Conservation (phyloP, 176 grass and related monocot species). For the Ananas comosus region DNA sequence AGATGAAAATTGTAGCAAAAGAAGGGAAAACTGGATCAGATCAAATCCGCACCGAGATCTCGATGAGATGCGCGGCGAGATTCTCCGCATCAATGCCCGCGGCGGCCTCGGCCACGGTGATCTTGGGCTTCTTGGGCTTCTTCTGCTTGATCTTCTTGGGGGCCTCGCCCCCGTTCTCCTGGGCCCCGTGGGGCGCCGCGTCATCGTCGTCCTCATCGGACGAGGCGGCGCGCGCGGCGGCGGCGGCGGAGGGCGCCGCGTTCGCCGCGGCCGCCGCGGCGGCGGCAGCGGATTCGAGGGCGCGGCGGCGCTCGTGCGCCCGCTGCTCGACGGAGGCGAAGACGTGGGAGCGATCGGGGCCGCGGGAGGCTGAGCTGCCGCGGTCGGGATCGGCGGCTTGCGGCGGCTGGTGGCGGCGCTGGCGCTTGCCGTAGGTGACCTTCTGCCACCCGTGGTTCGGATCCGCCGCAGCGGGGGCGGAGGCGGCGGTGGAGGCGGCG, state of each 20-base stretch:
- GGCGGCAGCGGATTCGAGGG: conserved; percentile 49
- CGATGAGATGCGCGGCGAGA: conserved; percentile 57
- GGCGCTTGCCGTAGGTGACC: conserved; percentile 77
- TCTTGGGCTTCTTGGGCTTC: conserved; percentile 84
- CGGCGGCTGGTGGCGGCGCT: conserved; percentile 41
- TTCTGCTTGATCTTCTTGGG: conserved; percentile 66
- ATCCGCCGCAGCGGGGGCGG: conserved; percentile 13
- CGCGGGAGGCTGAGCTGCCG: conserved; percentile 14
- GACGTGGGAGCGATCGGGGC: conserved; percentile 17
- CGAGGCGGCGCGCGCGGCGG: conserved; percentile 11
- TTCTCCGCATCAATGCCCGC: conserved; percentile 51
- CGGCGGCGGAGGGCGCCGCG: neutral
- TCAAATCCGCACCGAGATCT: conserved; percentile 54
- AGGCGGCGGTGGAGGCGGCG: conserved; percentile 12
- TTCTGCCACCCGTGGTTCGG: conserved; percentile 84
- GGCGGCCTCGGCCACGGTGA: conserved; percentile 67
- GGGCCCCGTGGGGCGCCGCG: neutral
- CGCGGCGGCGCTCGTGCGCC: conserved; percentile 69
- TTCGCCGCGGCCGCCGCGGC: conserved; percentile 18
- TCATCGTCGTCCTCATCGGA: conserved; percentile 56
- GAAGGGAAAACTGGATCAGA: conserved; percentile 33
- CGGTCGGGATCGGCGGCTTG: conserved; percentile 7
- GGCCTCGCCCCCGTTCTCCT: conserved; percentile 32
- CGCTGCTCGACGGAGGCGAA: conserved; percentile 79
- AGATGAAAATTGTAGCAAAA: conserved; percentile 21